Conservation (phyloP, 192 early-diverging fungal genomes). For the Umbelopsis isabellina region DNA sequence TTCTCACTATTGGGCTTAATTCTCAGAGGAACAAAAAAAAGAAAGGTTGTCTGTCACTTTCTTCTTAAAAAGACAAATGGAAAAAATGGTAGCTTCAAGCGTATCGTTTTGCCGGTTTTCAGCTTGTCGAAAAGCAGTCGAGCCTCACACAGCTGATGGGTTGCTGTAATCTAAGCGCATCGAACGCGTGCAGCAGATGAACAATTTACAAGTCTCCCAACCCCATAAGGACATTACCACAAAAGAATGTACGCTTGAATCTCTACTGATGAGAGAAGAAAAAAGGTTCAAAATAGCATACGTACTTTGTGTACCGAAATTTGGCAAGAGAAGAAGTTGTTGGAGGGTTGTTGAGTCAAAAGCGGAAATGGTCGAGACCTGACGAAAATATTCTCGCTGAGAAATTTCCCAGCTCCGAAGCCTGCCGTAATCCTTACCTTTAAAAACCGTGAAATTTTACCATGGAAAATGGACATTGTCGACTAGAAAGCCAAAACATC, state of each 20-base stretch:
- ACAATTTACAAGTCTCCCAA: not conserved
- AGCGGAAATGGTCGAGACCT: constrained; percentile 22
- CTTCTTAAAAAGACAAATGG: too few species aligned
- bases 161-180: constrained; percentile 15
- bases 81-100: too few species aligned
- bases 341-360: not conserved
- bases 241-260: constrained; percentile 1
- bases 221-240: not conserved
- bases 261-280: not conserved
- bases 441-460: not conserved
- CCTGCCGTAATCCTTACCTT: not conserved
- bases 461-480: too few species aligned
- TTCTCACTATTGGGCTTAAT: too few species aligned
- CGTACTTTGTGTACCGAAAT: constrained; percentile 16
- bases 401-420: not conserved
- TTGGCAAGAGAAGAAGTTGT: constrained; percentile 10
- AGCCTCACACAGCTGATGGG: too few species aligned
- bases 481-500: not conserved
- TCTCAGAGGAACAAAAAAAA: too few species aligned
- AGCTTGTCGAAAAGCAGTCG: too few species aligned
- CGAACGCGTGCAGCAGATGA: not conserved
- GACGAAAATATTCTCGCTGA: constrained; percentile 6
- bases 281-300: not conserved
- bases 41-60: too few species aligned
- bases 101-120: too few species aligned